Evolutionary conservation across 2,329 filamentous ascomycete genomes (phyloP), one percentile per base, ranked within the genome.

Genomic region (Pestalotiopsis sp.): DNA sequence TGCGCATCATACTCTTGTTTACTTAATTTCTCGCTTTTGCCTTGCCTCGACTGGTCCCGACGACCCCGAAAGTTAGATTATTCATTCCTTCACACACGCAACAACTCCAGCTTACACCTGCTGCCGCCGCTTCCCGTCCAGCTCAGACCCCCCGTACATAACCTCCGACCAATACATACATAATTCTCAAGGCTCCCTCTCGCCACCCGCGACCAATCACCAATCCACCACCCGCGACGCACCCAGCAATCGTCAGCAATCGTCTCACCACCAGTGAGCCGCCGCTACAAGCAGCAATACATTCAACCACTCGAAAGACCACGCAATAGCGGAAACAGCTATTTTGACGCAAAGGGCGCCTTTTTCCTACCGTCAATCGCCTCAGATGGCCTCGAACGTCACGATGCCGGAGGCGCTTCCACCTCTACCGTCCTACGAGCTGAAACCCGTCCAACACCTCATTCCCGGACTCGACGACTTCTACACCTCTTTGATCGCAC

Each of bases 381-480:
- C 69, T 73, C 72, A 72, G 31, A 83, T 83, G 81, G 78, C 79
- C 52, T 77, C 80, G 77, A 91, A 89, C 78, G 78, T 83, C 68
- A 87, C 87, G 20, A 79, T 88, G 73, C 79, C 83, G 72, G 85
- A 85, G 81, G 89, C 90, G 76, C 88, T 98, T 66, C 95, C 95
- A 74, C 93, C 95, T 66, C 90, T 98, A 59, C 95, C 96, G 63
- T 82, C 87, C n/a, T 98, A 97, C 84, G 90, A 89, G 27, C 84
- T 96, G 68, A 85, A 85, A 72, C 90, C 90, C 9, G 89, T 92
- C 60, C 87, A 90, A 70, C 89, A 94, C 68, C 85, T 98, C 67
- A 80, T 98, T 69, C 84, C 93, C 57, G 92, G 91, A 81, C 86
- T 97, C 20, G 90, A 94, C 69, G 96, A 99, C 82, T 91, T 92